Evolutionary conservation across 106 monocot species (phyloP).

Genomic region (Gastrodia elata): DNA sequence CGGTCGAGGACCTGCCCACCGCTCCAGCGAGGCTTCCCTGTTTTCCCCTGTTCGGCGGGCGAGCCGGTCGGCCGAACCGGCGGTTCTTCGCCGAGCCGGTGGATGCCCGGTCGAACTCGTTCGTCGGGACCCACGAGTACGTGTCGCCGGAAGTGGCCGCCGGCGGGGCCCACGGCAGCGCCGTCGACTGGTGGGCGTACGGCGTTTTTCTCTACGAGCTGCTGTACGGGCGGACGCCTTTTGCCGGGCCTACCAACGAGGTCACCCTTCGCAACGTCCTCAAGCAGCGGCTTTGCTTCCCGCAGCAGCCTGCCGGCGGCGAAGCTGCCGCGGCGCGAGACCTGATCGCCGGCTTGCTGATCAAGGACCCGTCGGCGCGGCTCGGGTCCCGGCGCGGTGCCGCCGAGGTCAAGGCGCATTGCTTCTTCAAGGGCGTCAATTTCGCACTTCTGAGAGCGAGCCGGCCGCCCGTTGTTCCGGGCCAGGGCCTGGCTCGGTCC

Average conservation of each 20-base stretch:
- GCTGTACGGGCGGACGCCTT: conserved; percentile 64
- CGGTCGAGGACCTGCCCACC: conserved; percentile 8
- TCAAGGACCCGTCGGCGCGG: conserved; percentile 44
- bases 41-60: conserved; percentile 29
- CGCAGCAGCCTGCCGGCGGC: not conserved
- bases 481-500: not conserved
- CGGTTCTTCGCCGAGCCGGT: conserved; percentile 77
- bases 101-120: conserved; percentile 52
- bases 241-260: conserved; percentile 49
- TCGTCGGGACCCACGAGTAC: conserved; percentile 94
- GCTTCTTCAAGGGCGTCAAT: conserved; percentile 72
- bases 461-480: conserved; percentile 40
- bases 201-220: conserved; percentile 85
- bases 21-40: conserved; percentile 9
- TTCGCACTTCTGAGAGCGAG: conserved; percentile 56
- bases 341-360: conserved; percentile 44
- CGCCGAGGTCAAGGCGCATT: conserved; percentile 68
- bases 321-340: conserved; percentile 21
- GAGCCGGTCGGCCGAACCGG: not conserved
- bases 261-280: conserved; percentile 67
- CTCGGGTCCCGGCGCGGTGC: conserved; percentile 46
- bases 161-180: conserved; percentile 48
- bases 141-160: conserved; percentile 74
- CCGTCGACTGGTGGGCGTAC: conserved; percentile 94
- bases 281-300: conserved; percentile 36